These are phyloP conservation scores for Aspergillus hiratsukae DNA, from an alignment of 2,329 filamentous ascomycete species.

Conservation along the genomic window DNA sequence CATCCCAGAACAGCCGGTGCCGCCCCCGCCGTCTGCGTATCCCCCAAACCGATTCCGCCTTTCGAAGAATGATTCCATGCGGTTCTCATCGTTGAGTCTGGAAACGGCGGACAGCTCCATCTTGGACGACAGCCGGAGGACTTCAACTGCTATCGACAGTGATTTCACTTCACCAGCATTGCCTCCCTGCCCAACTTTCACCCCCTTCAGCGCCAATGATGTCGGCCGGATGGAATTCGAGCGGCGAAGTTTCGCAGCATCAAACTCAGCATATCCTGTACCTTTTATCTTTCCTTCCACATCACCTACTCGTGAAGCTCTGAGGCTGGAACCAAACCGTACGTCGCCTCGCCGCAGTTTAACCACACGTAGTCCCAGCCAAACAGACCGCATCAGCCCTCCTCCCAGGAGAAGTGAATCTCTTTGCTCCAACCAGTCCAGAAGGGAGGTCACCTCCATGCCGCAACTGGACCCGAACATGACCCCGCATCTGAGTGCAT, in stretches of 20 bases:
- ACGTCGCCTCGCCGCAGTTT: constrained; percentile 31
- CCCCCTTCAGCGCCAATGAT: constrained; percentile 35
- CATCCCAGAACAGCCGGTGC: constrained; percentile 34
- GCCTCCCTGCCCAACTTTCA: constrained; percentile 31
- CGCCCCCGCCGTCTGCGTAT: constrained; percentile 30
- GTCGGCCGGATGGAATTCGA: constrained; percentile 29
- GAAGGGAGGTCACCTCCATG: constrained; percentile 11
- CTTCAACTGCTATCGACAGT: constrained; percentile 24
- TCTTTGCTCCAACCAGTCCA: constrained; percentile 19
- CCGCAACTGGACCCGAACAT: constrained; percentile 13
- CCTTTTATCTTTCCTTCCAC: constrained; percentile 24
- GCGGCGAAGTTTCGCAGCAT: constrained; percentile 24
- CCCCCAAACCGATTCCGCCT: constrained; percentile 30
- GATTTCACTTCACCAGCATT: constrained; percentile 28
- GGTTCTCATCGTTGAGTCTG: constrained; percentile 33
- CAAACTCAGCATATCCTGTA: constrained; percentile 21
- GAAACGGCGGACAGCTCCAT: constrained; percentile 38
- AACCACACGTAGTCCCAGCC: constrained; percentile 28
- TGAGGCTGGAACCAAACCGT: constrained; percentile 18
- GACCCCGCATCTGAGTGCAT: constrained; percentile 10
- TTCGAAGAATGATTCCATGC: constrained; percentile 32
- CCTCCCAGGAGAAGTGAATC: constrained; percentile 30
- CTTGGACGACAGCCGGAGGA: constrained; percentile 28
- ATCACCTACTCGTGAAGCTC: constrained; percentile 16
- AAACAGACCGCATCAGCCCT: constrained; percentile 20